Evolutionary conservation across 129 eudicot species (phyloP).

Genomic region (Gnaphalium uliginosum): DNA sequence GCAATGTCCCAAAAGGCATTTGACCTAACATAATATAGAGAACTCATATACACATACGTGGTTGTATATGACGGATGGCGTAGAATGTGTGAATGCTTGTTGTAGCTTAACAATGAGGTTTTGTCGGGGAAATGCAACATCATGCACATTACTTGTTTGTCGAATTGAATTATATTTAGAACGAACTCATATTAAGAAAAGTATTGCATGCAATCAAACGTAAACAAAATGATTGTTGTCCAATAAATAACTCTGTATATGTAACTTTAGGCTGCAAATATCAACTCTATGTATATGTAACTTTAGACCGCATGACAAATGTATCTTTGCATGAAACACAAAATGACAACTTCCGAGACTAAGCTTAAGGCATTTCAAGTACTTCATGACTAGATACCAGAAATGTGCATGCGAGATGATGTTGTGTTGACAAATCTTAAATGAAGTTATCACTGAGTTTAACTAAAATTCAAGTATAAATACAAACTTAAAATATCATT

Average conservation of each 20-base stretch:
- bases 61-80: background rate
- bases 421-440: background rate
- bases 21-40: background rate
- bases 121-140: too few species aligned
- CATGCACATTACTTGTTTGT: background rate
- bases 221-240: background rate
- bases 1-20: too few species aligned
- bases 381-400: background rate
- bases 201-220: background rate
- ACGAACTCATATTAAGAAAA: background rate
- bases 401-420: background rate
- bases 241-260: too few species aligned
- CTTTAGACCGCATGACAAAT: too few species aligned
- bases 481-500: constrained; percentile 12
- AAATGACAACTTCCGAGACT: background rate
- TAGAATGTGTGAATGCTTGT: too few species aligned
- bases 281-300: background rate
- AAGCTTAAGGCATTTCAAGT: background rate
- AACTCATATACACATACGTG: background rate
- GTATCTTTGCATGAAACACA: background rate
- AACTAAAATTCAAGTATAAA: background rate
- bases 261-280: too few species aligned
- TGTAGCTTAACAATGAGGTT: too few species aligned
- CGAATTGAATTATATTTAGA: background rate
- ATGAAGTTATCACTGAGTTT: background rate